A percentile compares a stretch with the other conserved stretches of the same genome.
phyloP scores from a whole-genome alignment of 2,329 filamentous ascomycete genomes.

The Fonsecaea monophora region DNA sequence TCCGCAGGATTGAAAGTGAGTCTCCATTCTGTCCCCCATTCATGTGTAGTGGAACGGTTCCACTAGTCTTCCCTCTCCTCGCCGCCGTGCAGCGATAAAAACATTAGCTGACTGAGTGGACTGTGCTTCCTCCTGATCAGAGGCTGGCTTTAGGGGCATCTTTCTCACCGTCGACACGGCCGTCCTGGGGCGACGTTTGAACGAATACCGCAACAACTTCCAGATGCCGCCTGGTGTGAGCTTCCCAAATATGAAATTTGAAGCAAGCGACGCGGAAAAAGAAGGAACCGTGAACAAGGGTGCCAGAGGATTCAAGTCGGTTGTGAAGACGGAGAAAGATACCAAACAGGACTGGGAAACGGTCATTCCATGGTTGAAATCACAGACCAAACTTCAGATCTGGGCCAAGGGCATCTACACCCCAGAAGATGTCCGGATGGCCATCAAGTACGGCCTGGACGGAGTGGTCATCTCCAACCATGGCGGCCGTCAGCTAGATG shows the following conservation, averaged over 20 bases:
- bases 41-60: too few species aligned
- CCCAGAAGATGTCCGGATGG: slow-evolving; percentile 46
- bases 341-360: slow-evolving; percentile 55
- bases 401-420: slow-evolving; percentile 33
- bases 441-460: slow-evolving; percentile 44
- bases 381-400: slow-evolving; percentile 42
- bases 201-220: slow-evolving; percentile 62
- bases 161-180: slow-evolving; percentile 60
- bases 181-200: slow-evolving; percentile 55
- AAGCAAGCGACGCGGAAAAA: neutral
- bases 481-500: slow-evolving; percentile 36
- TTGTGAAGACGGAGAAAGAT: slow-evolving; percentile 35
- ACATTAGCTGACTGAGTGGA: slow-evolving; percentile 1
- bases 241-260: slow-evolving; percentile 28
- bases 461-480: slow-evolving; percentile 48
- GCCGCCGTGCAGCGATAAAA: neutral
- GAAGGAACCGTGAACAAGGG: slow-evolving; percentile 29
- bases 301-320: neutral
- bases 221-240: slow-evolving; percentile 33
- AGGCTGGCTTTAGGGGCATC: slow-evolving; percentile 56
- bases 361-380: slow-evolving; percentile 58
- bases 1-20: neutral
- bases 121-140: slow-evolving; percentile 48
- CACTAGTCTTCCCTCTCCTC: too few species aligned
- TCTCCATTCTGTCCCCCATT: too few species aligned